A percentile compares a stretch with the other conserved stretches of the same genome.
Evolutionary conservation across 495 filamentous ascomycete genomes (phyloP).

Genomic region (Lasiosphaeris hirsuta): DNA sequence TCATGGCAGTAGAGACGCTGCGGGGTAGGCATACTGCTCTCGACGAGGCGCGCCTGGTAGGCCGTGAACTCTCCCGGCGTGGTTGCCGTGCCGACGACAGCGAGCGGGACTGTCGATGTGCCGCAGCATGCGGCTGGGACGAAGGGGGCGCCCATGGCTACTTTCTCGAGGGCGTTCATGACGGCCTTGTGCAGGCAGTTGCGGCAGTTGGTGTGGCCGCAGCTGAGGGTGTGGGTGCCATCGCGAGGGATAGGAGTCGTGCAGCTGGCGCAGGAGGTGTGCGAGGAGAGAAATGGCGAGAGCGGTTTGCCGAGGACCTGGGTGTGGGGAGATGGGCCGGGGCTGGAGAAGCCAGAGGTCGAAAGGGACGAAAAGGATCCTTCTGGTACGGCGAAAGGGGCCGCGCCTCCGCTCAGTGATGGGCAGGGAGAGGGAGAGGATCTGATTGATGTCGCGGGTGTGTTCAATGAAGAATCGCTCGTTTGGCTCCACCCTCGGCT

Average conservation of each 20-base stretch:
- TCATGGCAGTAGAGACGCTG: constrained; percentile 15
- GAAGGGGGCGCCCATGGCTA: constrained; percentile 6
- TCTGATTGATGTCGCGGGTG: no score
- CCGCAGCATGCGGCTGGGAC: constrained; percentile 5
- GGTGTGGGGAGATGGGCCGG: no score
- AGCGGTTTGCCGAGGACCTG: no score
- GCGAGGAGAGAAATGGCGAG: background rate
- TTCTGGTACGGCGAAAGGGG: no score
- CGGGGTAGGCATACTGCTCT: background rate
- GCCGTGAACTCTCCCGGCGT: constrained; percentile 15
- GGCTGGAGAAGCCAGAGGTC: no score
- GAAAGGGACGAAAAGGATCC: no score
- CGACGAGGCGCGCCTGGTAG: constrained; percentile 12
- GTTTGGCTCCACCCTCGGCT: no score
- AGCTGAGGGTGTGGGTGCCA: background rate
- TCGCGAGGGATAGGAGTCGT: background rate
- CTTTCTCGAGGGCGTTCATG: background rate
- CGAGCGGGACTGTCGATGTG: constrained; percentile 5
- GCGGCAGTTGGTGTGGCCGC: constrained; percentile 1
- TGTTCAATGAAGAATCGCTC: no score
- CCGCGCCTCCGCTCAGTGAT: no score
- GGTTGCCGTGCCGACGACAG: constrained; percentile 5
- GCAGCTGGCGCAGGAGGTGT: background rate
- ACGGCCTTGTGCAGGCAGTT: background rate
- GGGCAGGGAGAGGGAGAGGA: no score